Evolutionary conservation across 352 stramenopile genomes (phyloP).

Genomic region (Pilasporangium apinafurcum): DNA sequence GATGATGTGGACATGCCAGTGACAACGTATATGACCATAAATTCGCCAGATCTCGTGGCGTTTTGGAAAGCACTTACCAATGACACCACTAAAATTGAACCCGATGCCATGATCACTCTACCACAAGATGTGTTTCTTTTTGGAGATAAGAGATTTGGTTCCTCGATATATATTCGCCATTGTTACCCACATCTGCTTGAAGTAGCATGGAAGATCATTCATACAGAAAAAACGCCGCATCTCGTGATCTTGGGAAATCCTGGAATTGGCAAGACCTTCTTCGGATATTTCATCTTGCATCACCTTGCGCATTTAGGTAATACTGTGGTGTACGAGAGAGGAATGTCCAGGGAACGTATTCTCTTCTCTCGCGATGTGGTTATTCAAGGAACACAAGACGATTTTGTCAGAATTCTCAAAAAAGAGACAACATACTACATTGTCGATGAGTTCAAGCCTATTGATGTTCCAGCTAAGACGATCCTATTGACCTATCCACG

Average conservation of each 20-base stretch:
- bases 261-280: constrained; percentile 22
- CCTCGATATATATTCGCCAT: constrained; percentile 21
- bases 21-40: constrained; percentile 11
- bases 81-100: constrained; percentile 11
- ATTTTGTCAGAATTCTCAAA: constrained; percentile 19
- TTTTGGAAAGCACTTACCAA: constrained; percentile 19
- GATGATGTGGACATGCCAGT: constrained; percentile 6
- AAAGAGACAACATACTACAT: constrained; percentile 18
- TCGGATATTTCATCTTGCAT: constrained; percentile 16
- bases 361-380: constrained; percentile 7
- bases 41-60: constrained; percentile 16
- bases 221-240: constrained; percentile 16
- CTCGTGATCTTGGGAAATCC: constrained; percentile 25
- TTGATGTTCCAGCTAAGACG: constrained; percentile 13
- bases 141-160: constrained; percentile 5
- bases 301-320: constrained; percentile 10
- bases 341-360: background rate
- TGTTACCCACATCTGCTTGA: constrained; percentile 17
- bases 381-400: constrained; percentile 9
- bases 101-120: constrained; percentile 11
- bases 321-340: constrained; percentile 21
- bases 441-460: constrained; percentile 17
- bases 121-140: constrained; percentile 4
- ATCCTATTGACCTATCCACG: constrained; percentile 18
- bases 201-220: constrained; percentile 5